Base-by-base conservation (phyloP, 2,329 filamentous ascomycete species). In the Cryphonectria japonica region DNA sequence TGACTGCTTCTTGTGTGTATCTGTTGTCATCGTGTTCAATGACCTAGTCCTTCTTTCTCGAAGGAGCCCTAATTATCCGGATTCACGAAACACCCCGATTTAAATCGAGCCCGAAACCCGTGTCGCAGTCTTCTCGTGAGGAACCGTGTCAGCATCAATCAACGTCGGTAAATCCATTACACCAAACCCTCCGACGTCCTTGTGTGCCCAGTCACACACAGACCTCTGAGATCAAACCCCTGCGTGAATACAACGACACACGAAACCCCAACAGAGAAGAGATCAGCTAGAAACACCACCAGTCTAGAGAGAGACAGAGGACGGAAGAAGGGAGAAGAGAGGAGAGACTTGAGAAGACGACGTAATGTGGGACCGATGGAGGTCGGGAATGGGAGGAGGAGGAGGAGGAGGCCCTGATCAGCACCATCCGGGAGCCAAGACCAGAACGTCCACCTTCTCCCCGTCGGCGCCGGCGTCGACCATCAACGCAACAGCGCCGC, bases 381-480 rank as follows among this genome's bases (percentile, higher is more conserved):
- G 67, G 67, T 68, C 67, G 41, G 67, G 59, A 57, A 54, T 60
- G 67, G 67, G 67, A 61, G 67, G 61, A 54, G 62, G 62, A 26
- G 62, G 32, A 52, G 34, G 26, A 19, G 46, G 57, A 41, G 63
- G 7, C 19, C 19, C 63, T 46, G 39, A 43, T 41, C n/a, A 65
- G 32, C 41, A 46, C 19, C 43, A 50, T 16, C 63, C 43, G 9
- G 32, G 50, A 54, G 59, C 50, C 39, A 66, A 63, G 46, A 34
- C 64, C 61, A 50, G 67, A 61, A 34, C 66, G 29, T 60, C 70
- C 43, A 66, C 65, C n/a, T 65, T 37, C 37, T 26, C 62, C 7
- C n/a, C 43, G 54, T 37, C 32, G 26, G n/a, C 59, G n/a, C 32
- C 60, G 22, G 7, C 66, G 5, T 34, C 39, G 41, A 50, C 54